Percentiles rank a stretch among this genome's conserved stretches.
Evolutionary conservation across 2,329 filamentous ascomycete species (phyloP).

Genomic region (Macrophomina pseudophaseolina): DNA sequence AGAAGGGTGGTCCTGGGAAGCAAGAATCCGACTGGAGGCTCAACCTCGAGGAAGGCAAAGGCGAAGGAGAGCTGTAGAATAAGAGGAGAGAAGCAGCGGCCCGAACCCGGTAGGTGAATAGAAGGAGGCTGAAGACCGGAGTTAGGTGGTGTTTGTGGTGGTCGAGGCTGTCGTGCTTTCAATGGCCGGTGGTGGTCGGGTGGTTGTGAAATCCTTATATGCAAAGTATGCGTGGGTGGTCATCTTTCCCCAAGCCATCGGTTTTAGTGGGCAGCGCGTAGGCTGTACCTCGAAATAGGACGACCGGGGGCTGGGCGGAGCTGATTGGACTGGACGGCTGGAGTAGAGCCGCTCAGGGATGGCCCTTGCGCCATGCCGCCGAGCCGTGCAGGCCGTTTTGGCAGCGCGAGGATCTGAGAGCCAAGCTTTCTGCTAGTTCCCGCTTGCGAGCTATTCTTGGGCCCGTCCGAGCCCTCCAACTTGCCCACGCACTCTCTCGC

Average conservation of each 20-base stretch:
- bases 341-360: conserved; percentile 13
- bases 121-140: neutral
- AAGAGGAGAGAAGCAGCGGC: conserved; percentile 18
- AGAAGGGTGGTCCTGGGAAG: neutral
- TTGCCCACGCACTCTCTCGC: neutral
- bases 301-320: neutral
- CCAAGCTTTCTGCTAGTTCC: conserved; percentile 22
- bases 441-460: conserved; percentile 18
- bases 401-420: conserved; percentile 1
- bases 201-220: conserved; percentile 10
- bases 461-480: neutral
- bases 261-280: conserved; percentile 19
- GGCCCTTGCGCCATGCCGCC: conserved; percentile 15
- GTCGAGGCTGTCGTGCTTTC: conserved; percentile 17
- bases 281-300: conserved; percentile 20
- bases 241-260: neutral
- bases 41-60: neutral
- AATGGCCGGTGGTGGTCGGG: conserved; percentile 16
- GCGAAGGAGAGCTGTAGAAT: neutral
- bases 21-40: neutral
- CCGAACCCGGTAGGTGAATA: neutral
- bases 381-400: conserved; percentile 1
- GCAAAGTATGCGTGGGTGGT: conserved; percentile 9
- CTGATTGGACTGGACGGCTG: neutral
- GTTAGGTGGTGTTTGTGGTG: neutral